Percentiles rank a stretch among this genome's conserved stretches.
phyloP scores from a whole-genome alignment of 768 basidiomycete genomes.

The Pleurotus tuber-regium region DNA sequence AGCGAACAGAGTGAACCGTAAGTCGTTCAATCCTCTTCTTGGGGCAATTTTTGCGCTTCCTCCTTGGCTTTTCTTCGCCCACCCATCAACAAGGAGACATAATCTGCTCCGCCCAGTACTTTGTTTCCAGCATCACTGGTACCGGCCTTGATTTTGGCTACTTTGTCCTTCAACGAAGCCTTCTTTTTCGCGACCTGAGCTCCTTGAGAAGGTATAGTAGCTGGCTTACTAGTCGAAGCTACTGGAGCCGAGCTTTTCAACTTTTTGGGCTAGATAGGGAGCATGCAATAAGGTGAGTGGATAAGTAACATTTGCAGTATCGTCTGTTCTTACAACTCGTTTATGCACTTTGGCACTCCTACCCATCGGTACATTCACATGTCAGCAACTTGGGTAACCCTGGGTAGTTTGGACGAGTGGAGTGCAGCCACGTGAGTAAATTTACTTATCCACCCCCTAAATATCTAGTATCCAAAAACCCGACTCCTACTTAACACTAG shows the following conservation, averaged over 20 bases:
- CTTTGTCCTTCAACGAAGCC: conserved; percentile 45
- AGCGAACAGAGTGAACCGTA: too few species aligned
- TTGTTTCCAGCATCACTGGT: conserved; percentile 26
- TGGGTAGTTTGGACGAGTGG: too few species aligned
- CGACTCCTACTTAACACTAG: too few species aligned
- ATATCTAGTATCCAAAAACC: too few species aligned
- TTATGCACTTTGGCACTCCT: conserved; percentile 68
- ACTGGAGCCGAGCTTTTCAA: conserved; percentile 27
- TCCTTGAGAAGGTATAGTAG: conserved; percentile 17
- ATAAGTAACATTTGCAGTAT: neutral
- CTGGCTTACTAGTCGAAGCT: conserved; percentile 15
- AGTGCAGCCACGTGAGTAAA: too few species aligned
- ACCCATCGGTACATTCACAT: conserved; percentile 53
- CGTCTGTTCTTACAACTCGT: conserved; percentile 40
- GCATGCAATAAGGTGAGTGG: neutral
- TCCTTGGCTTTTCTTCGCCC: conserved; percentile 62
- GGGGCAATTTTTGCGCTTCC: conserved; percentile 64
- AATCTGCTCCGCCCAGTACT: conserved; percentile 74
- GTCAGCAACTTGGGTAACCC: too few species aligned
- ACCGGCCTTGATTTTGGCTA: conserved; percentile 16
- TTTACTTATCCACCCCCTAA: too few species aligned
- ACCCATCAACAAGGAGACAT: conserved; percentile 69
- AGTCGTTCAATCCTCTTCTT: conserved; percentile 15
- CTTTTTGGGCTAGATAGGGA: conserved; percentile 32
- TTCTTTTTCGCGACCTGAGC: conserved; percentile 48